These are phyloP conservation scores for Candida dendrica DNA, from an alignment of 805 yeast genomes.

Conservation along the genomic window DNA sequence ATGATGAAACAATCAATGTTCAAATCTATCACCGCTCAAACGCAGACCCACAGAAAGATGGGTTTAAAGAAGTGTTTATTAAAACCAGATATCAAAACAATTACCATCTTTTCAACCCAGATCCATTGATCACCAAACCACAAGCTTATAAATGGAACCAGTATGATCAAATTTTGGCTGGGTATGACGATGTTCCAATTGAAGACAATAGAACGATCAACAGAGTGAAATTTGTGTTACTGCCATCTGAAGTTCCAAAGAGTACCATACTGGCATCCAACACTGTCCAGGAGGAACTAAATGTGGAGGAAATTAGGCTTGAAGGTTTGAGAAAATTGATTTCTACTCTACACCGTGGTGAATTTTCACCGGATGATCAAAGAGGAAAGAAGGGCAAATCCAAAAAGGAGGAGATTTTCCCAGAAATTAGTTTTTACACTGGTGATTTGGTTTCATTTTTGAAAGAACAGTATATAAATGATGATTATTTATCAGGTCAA, in stretches of 20 bases:
- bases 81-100: conserved; percentile 72
- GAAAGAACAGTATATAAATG: conserved; percentile 27
- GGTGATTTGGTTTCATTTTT: conserved; percentile 72
- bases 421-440: conserved; percentile 81
- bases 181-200: conserved; percentile 65
- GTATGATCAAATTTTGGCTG: conserved; percentile 87
- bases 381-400: conserved; percentile 19
- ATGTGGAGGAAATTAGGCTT: conserved; percentile 82
- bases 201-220: conserved; percentile 49
- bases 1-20: conserved; percentile 66
- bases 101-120: conserved; percentile 51
- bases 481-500: conserved; percentile 31
- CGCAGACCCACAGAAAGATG: conserved; percentile 22
- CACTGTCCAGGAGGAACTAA: conserved; percentile 52
- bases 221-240: conserved; percentile 74
- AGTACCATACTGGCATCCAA: conserved; percentile 29
- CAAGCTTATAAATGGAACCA: conserved; percentile 78
- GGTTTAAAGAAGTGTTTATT: conserved; percentile 47
- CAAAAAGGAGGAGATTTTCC: conserved; percentile 43
- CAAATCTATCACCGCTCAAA: conserved; percentile 55
- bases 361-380: conserved; percentile 38
- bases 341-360: conserved; percentile 51
- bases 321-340: conserved; percentile 78
- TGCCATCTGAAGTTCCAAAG: conserved; percentile 72
- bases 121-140: conserved; percentile 46